Base-by-base conservation (phyloP, 2,329 filamentous ascomycete genomes). In the Elsinoe batatas region DNA sequence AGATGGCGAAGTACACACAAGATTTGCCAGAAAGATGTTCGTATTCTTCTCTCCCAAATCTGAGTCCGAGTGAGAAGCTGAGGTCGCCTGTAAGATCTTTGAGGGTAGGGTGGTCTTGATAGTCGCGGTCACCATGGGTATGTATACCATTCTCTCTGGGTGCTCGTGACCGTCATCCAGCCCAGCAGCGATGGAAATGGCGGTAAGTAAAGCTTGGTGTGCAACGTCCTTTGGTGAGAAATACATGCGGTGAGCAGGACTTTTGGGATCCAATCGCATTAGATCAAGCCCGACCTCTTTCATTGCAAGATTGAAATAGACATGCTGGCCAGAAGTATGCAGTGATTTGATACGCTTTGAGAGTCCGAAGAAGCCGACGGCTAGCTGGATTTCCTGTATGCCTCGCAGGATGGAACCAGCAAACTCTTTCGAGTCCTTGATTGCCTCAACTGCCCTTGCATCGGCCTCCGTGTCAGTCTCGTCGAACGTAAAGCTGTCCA, bases 191-290 rank as follows among this genome's bases (percentile, higher is more conserved):
- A 98, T 87, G 0, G 93, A 95, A 38, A 98, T 82, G 3, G 91
- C 93, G 15, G 91, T 93, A 18, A 93, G 80, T 35, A 98, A 78
- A 10, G 91, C 93, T 74, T 98, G 91, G 68, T 98, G 93, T 11
- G 93, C 93, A 64, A 96, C 84, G 67, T 96, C 93, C 59, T 89
- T 85, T 18, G 86, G 83, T 2, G 91, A 88, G 67, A 98, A 98
- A 71, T 98, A 97, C 93, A 97, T 98, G 60, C 93, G 84, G 75
- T 98, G 93, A 0, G 91, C 90, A 0, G 93, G 90, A 13, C 91
- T 95, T 64, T 88, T 91, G 40, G 88, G 85, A 67, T 98, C 91
- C 55, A 98, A 79, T 18, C 91, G 84, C 67, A 97, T 85, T 38
- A 98, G 75, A 66, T 98, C 93, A 66, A 98, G 80, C 58, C 91